These are phyloP conservation scores for Aspergillus taichungensis DNA, from an alignment of 495 filamentous ascomycete species.

Conservation along the genomic window DNA sequence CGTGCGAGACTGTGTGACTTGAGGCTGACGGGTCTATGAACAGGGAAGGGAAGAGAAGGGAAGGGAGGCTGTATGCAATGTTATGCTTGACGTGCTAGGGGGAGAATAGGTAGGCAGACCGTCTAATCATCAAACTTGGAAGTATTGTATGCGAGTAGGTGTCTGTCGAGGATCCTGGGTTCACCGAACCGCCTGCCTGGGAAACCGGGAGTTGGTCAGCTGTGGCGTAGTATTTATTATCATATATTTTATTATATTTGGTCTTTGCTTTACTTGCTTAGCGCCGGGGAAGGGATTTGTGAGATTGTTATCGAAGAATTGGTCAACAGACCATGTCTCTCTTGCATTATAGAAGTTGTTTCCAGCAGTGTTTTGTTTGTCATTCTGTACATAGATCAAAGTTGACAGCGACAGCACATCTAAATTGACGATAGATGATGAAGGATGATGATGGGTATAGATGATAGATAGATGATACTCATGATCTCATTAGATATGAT, in stretches of 20 bases:
- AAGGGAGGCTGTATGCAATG: no score
- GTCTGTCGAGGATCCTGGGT: conserved; percentile 10
- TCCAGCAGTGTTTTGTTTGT: no score
- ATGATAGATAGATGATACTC: no score
- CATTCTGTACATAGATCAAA: background rate
- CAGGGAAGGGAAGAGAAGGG: background rate
- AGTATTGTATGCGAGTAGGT: conserved; percentile 6
- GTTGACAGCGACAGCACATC: background rate
- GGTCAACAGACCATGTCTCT: no score
- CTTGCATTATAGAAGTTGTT: no score
- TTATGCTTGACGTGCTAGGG: no score
- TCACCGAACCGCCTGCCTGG: conserved; percentile 15
- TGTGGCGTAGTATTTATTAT: conserved; percentile 10
- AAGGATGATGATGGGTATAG: background rate
- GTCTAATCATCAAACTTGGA: background rate
- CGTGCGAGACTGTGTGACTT: conserved; percentile 10
- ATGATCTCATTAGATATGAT: conserved; percentile 3
- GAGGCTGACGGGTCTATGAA: conserved; percentile 6
- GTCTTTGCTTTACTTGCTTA: background rate
- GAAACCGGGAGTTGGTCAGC: conserved; percentile 6
- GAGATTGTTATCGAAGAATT: background rate
- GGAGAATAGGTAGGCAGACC: no score
- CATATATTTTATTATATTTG: background rate
- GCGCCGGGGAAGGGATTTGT: background rate
- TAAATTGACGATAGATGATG: no score